A percentile compares a stretch with the other conserved stretches of the same genome.
Conservation (phyloP, 1,139 yeast species). For the Zygosaccharomyces sapae region DNA sequence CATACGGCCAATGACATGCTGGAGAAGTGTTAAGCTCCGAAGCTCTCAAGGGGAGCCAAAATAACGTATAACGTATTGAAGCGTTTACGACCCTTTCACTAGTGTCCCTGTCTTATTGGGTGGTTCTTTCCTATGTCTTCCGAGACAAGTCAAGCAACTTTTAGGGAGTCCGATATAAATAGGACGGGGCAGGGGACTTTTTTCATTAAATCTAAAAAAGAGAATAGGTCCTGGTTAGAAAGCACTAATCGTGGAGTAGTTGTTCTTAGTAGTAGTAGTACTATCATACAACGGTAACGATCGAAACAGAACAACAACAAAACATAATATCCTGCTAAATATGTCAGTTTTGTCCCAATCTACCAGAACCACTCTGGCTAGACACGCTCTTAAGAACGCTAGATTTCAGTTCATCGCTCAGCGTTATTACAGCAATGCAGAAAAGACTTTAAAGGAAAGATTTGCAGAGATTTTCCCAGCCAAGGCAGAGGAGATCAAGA, state of each 20-base stretch:
- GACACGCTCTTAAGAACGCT: slow-evolving; percentile 9
- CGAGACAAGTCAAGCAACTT: background rate
- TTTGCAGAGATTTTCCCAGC: slow-evolving; percentile 90
- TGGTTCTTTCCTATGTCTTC: too few relatives aligned
- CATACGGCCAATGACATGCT: slow-evolving; percentile 4
- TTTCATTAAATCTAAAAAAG: too few relatives aligned
- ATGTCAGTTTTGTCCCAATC: slow-evolving; percentile 14
- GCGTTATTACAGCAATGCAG: slow-evolving; percentile 35
- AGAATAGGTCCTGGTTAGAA: too few relatives aligned
- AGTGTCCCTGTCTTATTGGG: too few relatives aligned
- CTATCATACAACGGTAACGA: too few relatives aligned
- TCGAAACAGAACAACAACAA: too few relatives aligned
- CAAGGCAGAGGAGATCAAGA: slow-evolving; percentile 87
- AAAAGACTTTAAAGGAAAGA: slow-evolving; percentile 78
- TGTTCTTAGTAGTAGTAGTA: too few relatives aligned
- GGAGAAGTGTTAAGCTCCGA: slow-evolving; percentile 5
- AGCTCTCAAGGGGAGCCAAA: background rate
- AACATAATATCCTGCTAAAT: background rate
- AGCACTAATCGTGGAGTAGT: too few relatives aligned
- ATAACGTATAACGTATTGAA: background rate
- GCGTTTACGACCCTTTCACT: background rate
- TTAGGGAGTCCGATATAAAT: slow-evolving; percentile 2
- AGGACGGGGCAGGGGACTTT: background rate
- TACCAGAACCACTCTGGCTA: slow-evolving; percentile 12
- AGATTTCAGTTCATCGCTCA: slow-evolving; percentile 8